Conservation (phyloP, 352 stramenopile species). For the Globisporangium orthogonon region DNA sequence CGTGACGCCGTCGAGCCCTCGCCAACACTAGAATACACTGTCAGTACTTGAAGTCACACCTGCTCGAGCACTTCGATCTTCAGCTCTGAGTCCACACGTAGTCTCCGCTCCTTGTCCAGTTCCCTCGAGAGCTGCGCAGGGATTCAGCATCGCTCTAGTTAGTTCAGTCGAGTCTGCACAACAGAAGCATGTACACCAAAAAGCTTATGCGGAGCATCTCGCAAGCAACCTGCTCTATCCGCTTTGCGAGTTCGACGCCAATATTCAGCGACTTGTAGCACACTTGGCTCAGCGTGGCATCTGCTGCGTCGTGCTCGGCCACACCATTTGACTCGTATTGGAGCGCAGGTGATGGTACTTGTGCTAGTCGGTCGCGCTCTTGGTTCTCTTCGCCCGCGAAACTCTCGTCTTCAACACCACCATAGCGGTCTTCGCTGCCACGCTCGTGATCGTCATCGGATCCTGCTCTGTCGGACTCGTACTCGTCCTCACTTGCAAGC, state of each 20-base stretch:
- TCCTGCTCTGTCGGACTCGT: constrained; percentile 1
- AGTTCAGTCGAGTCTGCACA: neutral
- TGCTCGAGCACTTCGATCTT: constrained; percentile 30
- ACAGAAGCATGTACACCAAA: neutral
- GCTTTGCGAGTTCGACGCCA: constrained; percentile 20
- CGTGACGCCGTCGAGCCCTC: neutral
- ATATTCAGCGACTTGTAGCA: constrained; percentile 38
- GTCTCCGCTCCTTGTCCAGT: constrained; percentile 19
- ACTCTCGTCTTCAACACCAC: neutral
- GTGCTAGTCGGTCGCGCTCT: neutral
- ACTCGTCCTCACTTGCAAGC: constrained; percentile 3
- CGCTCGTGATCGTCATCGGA: neutral
- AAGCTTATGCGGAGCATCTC: neutral
- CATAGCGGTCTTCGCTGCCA: neutral
- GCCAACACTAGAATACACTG: too few relatives aligned
- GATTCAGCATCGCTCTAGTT: neutral
- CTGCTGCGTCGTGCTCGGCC: neutral
- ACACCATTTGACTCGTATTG: neutral
- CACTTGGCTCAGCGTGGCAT: constrained; percentile 21
- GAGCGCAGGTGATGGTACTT: neutral
- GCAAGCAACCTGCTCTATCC: constrained; percentile 24
- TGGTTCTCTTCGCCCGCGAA: neutral
- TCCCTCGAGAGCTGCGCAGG: constrained; percentile 22
- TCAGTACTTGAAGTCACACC: neutral
- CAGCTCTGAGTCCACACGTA: constrained; percentile 25